These are phyloP conservation scores for Ballota nigra DNA, from an alignment of 257 asterid genomes.

Conservation along the genomic window DNA sequence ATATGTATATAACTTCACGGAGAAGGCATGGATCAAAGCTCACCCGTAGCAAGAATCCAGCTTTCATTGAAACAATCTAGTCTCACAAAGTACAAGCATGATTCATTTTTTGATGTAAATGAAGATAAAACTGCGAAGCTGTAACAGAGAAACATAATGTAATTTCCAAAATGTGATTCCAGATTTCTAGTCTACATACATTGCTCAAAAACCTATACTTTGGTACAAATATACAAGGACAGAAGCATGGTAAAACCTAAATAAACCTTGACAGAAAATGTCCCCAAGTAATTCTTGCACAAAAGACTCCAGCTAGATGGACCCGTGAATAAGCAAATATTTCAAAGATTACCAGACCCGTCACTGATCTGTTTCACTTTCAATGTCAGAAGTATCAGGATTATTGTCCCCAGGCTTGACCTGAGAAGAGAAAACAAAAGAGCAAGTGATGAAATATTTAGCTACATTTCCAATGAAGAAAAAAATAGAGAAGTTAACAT, in stretches of 20 bases:
- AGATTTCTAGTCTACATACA: conserved; percentile 12
- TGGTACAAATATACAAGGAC: not conserved
- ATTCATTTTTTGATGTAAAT: not conserved
- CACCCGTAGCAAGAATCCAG: not conserved
- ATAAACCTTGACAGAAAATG: not conserved
- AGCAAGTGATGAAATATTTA: not conserved
- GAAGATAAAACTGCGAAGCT: not conserved
- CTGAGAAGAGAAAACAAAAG: conserved; percentile 30
- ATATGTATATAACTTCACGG: not conserved
- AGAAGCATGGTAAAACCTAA: not conserved
- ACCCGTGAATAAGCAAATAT: not conserved
- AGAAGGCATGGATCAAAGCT: not conserved
- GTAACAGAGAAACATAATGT: not conserved
- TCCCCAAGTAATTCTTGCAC: not conserved
- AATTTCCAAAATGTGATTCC: conserved; percentile 4
- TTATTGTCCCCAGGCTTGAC: conserved; percentile 71
- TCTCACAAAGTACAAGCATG: not conserved
- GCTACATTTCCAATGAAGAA: not conserved
- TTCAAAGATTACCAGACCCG: conserved; percentile 35
- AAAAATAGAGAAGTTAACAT: not conserved
- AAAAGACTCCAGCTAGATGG: conserved; percentile 11
- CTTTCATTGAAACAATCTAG: not conserved
- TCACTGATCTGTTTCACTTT: conserved; percentile 61
- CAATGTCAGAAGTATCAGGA: conserved; percentile 69
- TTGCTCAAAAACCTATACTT: conserved; percentile 1